Evolutionary conservation across 345 rosid genomes (phyloP).

Genomic region (Mercurialis annua): DNA sequence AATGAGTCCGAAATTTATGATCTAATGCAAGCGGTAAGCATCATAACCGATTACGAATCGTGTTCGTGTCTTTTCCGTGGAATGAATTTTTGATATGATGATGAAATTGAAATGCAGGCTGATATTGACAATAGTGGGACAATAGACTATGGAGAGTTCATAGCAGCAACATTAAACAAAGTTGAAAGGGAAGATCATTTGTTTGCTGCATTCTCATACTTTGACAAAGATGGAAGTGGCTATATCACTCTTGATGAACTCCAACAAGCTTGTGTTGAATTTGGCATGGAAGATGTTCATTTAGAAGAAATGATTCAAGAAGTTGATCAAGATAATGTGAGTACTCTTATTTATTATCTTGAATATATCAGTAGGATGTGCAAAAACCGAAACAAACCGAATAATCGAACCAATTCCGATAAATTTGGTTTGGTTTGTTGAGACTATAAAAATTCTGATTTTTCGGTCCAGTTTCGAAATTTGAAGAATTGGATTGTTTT

Average conservation of each 20-base stretch:
- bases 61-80: background rate
- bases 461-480: no score
- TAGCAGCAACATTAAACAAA: slow-evolving; percentile 62
- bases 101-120: slow-evolving; percentile 47
- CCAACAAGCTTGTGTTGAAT: slow-evolving; percentile 63
- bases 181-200: slow-evolving; percentile 55
- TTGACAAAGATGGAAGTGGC: slow-evolving; percentile 70
- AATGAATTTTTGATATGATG: background rate
- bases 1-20: slow-evolving; percentile 58
- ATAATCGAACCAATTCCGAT: no score
- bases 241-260: slow-evolving; percentile 67
- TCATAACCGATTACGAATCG: background rate
- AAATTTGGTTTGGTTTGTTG: no score
- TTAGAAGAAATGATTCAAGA: slow-evolving; percentile 55
- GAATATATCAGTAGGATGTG: no score
- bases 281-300: slow-evolving; percentile 47
- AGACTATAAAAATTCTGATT: no score
- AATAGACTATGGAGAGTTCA: slow-evolving; percentile 71
- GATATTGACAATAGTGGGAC: slow-evolving; percentile 67
- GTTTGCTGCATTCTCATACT: slow-evolving; percentile 59
- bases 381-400: no score
- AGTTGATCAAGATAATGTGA: slow-evolving; percentile 74
- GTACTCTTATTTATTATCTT: slow-evolving; percentile 3
- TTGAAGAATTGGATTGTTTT: no score
- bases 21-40: slow-evolving; percentile 70